Evolutionary conservation across 495 filamentous ascomycete genomes (phyloP).

Genomic region (Aspergillus cristatus): DNA sequence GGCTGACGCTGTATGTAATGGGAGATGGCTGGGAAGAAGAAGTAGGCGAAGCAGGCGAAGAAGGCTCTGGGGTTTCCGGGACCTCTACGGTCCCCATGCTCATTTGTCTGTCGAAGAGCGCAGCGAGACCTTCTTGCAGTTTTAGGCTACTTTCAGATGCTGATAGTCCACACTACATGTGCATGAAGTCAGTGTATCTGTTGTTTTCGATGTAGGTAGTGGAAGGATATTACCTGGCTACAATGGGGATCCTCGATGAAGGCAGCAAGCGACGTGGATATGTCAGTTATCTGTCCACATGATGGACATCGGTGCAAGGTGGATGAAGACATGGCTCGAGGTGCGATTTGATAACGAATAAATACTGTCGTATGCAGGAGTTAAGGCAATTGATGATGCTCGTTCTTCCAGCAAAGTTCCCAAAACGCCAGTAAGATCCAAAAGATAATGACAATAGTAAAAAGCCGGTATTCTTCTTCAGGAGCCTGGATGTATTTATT

Average conservation of each 20-base stretch:
- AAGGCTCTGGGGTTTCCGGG: conserved; percentile 2
- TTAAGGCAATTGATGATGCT: no score
- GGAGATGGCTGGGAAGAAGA: conserved; percentile 11
- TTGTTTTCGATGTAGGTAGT: no score
- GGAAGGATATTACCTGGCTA: conserved; percentile 24
- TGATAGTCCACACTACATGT: conserved; percentile 27
- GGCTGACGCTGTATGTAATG: conserved; percentile 58
- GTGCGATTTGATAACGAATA: no score
- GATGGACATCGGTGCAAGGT: conserved; percentile 28
- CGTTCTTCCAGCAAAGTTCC: no score
- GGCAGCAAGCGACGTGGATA: conserved; percentile 20
- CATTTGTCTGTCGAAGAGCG: conserved; percentile 59
- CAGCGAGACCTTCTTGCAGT: conserved; percentile 54
- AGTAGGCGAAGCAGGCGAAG: conserved; percentile 7
- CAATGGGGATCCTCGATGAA: conserved; percentile 27
- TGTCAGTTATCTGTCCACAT: conserved; percentile 28
- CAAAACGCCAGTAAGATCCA: no score
- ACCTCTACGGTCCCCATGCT: conserved; percentile 19
- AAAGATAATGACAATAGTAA: no score
- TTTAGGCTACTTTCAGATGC: conserved; percentile 38
- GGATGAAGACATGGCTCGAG: conserved; percentile 22
- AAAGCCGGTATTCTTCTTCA: no score
- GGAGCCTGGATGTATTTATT: not conserved
- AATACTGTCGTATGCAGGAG: no score
- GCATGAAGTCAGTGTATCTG: not conserved